These are phyloP conservation scores for Tolypocladium ovalisporum DNA, from an alignment of 2,329 filamentous ascomycete species.

Conservation along the genomic window DNA sequence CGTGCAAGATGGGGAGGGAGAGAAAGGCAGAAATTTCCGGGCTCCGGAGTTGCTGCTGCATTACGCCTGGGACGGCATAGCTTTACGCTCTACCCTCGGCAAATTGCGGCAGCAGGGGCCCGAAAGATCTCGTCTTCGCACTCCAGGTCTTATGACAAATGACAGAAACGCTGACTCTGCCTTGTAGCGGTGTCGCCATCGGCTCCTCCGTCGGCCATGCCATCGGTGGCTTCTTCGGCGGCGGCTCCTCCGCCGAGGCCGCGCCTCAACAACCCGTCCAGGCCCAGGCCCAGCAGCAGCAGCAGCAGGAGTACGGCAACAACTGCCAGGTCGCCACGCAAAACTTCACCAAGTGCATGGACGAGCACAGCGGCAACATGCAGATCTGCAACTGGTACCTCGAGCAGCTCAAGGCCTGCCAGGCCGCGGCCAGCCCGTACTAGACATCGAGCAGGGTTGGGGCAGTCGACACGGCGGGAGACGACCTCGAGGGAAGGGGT, in stretches of 20 bases:
- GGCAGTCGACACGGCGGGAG: background rate
- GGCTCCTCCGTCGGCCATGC: slow-evolving; percentile 93
- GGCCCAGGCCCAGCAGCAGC: slow-evolving; percentile 30
- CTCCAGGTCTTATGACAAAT: background rate
- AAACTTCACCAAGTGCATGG: slow-evolving; percentile 91
- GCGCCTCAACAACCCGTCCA: slow-evolving; percentile 37
- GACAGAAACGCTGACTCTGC: background rate
- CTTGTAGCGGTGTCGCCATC: slow-evolving; percentile 78
- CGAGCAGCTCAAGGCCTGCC: slow-evolving; percentile 90
- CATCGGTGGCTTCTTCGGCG: slow-evolving; percentile 78
- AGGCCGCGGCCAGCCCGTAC: slow-evolving; percentile 64
- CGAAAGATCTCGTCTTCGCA: no score
- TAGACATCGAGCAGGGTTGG: slow-evolving; percentile 24
- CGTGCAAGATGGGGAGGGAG: background rate
- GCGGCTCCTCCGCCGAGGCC: slow-evolving; percentile 47
- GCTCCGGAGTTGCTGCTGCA: background rate
- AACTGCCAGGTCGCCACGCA: slow-evolving; percentile 73
- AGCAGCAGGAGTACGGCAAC: slow-evolving; percentile 41
- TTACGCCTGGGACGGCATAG: background rate
- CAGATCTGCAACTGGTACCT: slow-evolving; percentile 97
- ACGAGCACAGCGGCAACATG: slow-evolving; percentile 89
- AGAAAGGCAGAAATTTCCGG: background rate
- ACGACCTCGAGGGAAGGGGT: background rate
- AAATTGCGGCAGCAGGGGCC: background rate
- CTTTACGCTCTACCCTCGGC: background rate